Evolutionary conservation across 2,329 filamentous ascomycete species (phyloP), one percentile per base, ranked within the genome.

Genomic region (Elsinoe necatrix): DNA sequence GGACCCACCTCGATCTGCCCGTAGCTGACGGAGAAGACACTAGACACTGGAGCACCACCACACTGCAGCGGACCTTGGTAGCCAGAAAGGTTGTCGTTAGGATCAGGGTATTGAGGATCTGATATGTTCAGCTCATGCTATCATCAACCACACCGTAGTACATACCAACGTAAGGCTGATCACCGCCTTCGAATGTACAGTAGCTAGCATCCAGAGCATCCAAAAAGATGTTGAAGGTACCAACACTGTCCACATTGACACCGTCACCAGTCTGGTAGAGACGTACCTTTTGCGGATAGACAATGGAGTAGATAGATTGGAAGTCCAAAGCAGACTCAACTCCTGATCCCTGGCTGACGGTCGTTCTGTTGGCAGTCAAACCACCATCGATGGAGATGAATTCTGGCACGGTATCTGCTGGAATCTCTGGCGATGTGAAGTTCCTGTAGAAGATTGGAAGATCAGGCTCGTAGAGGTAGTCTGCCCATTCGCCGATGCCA

Each of bases 21-120:
- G 64, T 86, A 86, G 0, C 81, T 84, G 9, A 79, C 80, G 47
- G 76, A 79, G 63, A 87, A 76, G 7, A 81, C 77, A 56, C 81
- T 77, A 0, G 84, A 83, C 1, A 86, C 73, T 16, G 55, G 55
- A 18, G 50, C 42, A 14, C 55, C 58, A 23, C 55, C 55, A 42
- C 54, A 59, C 27, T 72, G 68, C 3, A 70, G 61, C 1, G 62
- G 59, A n/a, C 76, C 76, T 51, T 56, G 39, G 56, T 63, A 58
- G 37, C 58, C 60, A 9, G 42, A 35, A 25, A 35, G n/a, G 35
- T 41, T 52, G 55, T 50, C 42, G 11, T 73, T 54, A 9, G 58
- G 57, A 55, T 65, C 54, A 18, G 66, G 79, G 61, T 81, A 81
- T 66, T 84, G 82, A 8, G 65, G 63, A 65, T 85, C 86, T 25